Base-by-base conservation (phyloP, 129 eudicot species). In the Artemisia annua region DNA sequence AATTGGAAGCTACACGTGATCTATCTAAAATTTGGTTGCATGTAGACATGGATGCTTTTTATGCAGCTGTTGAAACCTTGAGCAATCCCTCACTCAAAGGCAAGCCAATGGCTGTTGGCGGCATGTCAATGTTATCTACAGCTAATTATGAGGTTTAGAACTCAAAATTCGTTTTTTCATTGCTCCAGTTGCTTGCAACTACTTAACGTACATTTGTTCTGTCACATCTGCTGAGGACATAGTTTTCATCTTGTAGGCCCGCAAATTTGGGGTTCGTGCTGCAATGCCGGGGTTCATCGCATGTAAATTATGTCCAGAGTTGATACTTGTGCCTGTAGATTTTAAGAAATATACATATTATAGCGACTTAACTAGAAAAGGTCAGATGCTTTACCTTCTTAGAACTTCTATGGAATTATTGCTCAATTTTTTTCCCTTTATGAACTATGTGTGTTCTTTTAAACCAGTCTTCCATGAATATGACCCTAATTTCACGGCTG, bases 271-370 rank as follows among this genome's bases (percentile, higher is more conserved):
- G 43, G 97, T 95, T 66, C 96, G 97, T 70, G 99, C 99, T 78
- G 99, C 99, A 57, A 95, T 95, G 99, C 99, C 99, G 70, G 99
- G 99, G 53, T 90, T 95, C 55, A 90, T 95, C 64, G 99, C 99
- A 50, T 91, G 89, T 48, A 95, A 88, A 86, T 85, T 95, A 80
- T 95, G 97, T 72, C 99, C 99, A 32, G 88, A 95, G 64, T 71
- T 95, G 76, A 83, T 90, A 59, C 91, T 95, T 80, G 96, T 90
- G 14, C 99, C 99, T 28, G 77, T 76, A 53, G 96, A 95, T 78
- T 90, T 95, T 69, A 87, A 90, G 87, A 95, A 95, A 67, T 95
- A 95, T 74, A 88, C 81, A 65, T 66, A 95, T 79, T 95, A 88
- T 66, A 90, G 99, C 70, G 84, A 82, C 78, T 88, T 95, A 83